Conservation (phyloP, 2,329 filamentous ascomycete genomes). For the Sporothrix luriei region DNA sequence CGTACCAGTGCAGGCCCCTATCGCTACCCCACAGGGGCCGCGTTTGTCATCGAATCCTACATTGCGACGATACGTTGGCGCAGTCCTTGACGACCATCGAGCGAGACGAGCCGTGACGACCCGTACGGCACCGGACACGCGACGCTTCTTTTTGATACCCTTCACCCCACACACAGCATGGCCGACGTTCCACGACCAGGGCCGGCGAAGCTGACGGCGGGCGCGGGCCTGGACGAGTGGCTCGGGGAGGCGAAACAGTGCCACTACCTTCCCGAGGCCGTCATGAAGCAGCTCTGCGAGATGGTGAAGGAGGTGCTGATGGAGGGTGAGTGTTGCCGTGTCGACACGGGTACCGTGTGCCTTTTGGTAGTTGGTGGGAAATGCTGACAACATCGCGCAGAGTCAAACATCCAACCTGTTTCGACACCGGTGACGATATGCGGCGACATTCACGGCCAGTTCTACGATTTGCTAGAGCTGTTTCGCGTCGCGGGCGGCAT, state of each 20-base stretch:
- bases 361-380: no score
- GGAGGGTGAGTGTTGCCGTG: slow-evolving; percentile 67
- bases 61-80: not conserved
- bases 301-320: slow-evolving; percentile 98
- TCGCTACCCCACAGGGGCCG: not conserved
- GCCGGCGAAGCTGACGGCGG: slow-evolving; percentile 79
- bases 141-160: slow-evolving; percentile 2
- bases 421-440: slow-evolving; percentile 95
- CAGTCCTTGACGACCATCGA: not conserved
- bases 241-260: slow-evolving; percentile 94
- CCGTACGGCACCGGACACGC: not conserved
- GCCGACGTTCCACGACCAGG: slow-evolving; percentile 78
- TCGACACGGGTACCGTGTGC: no score
- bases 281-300: slow-evolving; percentile 99
- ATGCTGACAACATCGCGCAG: slow-evolving; percentile 49
- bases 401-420: slow-evolving; percentile 99
- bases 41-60: slow-evolving; percentile 5
- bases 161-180: slow-evolving; percentile 42
- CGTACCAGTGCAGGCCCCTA: not conserved
- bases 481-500: slow-evolving; percentile 96
- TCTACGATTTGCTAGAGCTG: slow-evolving; percentile 95
- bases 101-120: not conserved
- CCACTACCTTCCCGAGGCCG: slow-evolving; percentile 90
- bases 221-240: slow-evolving; percentile 93
- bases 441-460: slow-evolving; percentile 97